Percentiles rank a stretch among this genome's conserved stretches.
phyloP scores from a whole-genome alignment of 2,329 filamentous ascomycete genomes.

The Pseudogymnoascus sp. region DNA sequence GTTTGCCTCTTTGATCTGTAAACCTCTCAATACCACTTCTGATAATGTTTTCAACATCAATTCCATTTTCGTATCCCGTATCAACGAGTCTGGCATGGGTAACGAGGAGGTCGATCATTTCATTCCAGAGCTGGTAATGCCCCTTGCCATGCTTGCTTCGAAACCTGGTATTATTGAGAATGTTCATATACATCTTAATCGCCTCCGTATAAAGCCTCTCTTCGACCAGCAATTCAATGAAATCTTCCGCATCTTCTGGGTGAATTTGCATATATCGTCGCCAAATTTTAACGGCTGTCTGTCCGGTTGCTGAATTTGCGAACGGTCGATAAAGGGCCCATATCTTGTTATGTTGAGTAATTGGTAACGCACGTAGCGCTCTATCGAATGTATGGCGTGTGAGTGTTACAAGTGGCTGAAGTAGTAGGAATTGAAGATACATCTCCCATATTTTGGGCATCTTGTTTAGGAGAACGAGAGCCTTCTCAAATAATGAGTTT shows the following conservation, averaged over 20 bases:
- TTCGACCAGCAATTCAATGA: conserved; percentile 79
- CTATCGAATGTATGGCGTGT: conserved; percentile 87
- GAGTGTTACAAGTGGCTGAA: conserved; percentile 83
- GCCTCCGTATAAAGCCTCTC: conserved; percentile 84
- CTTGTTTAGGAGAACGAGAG: conserved; percentile 90
- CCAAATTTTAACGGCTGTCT: conserved; percentile 91
- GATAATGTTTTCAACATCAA: conserved; percentile 88
- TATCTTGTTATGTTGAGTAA: conserved; percentile 92
- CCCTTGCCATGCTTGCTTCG: conserved; percentile 90
- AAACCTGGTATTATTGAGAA: conserved; percentile 86
- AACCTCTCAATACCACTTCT: conserved; percentile 86
- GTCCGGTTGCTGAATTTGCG: conserved; percentile 80
- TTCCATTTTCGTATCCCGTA: conserved; percentile 70
- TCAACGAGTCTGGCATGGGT: conserved; percentile 82
- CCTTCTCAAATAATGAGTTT: conserved; percentile 88
- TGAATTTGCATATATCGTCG: conserved; percentile 94
- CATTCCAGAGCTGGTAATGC: conserved; percentile 93
- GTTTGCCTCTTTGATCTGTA: conserved; percentile 84
- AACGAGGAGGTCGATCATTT: conserved; percentile 93
- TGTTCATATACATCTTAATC: conserved; percentile 80
- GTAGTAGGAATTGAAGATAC: conserved; percentile 84
- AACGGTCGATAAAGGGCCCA: conserved; percentile 90
- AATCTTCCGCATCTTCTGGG: conserved; percentile 91
- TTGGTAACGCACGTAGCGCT: conserved; percentile 80
- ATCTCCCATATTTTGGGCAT: conserved; percentile 99